These are phyloP conservation scores for Podaxis carcinomalis DNA, from an alignment of 768 basidiomycete genomes.

Conservation along the genomic window DNA sequence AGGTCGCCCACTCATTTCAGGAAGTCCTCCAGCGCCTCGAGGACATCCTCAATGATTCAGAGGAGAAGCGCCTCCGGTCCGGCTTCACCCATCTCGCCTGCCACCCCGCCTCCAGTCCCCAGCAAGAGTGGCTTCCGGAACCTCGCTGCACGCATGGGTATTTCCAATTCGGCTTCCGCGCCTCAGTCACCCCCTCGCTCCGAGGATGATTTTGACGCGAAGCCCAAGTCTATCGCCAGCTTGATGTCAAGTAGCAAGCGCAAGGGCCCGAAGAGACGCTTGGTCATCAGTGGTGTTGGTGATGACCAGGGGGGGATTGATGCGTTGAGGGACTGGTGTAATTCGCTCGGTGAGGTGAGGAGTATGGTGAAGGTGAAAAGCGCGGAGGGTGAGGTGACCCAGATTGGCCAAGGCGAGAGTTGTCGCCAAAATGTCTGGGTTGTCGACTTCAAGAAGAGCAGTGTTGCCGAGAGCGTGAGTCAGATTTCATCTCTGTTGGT, in stretches of 20 bases:
- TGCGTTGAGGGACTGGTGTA: slow-evolving; percentile 31
- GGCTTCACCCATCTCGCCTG: background rate
- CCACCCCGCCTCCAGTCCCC: slow-evolving; percentile 5
- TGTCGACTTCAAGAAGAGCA: slow-evolving; percentile 33
- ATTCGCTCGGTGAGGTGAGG: slow-evolving; percentile 31
- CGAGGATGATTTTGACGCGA: background rate
- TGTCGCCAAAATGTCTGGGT: slow-evolving; percentile 4
- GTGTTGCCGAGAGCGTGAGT: slow-evolving; percentile 35
- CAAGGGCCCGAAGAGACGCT: slow-evolving; percentile 21
- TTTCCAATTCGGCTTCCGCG: slow-evolving; percentile 1
- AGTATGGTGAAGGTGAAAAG: slow-evolving; percentile 19
- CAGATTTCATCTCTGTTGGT: background rate
- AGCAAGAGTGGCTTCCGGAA: slow-evolving; percentile 18
- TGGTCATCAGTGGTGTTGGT: slow-evolving; percentile 30
- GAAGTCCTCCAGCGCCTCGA: background rate
- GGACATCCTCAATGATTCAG: background rate
- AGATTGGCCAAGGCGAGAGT: slow-evolving; percentile 1
- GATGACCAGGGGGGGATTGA: slow-evolving; percentile 21
- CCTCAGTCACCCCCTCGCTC: background rate
- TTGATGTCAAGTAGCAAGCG: slow-evolving; percentile 14
- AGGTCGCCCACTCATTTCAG: background rate
- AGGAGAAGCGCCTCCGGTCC: slow-evolving; percentile 3
- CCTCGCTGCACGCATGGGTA: slow-evolving; percentile 21
- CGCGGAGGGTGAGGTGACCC: background rate
- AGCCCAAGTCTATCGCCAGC: slow-evolving; percentile 5